Conservation (phyloP, 495 filamentous ascomycete genomes). For the Terfezia boudieri region DNA sequence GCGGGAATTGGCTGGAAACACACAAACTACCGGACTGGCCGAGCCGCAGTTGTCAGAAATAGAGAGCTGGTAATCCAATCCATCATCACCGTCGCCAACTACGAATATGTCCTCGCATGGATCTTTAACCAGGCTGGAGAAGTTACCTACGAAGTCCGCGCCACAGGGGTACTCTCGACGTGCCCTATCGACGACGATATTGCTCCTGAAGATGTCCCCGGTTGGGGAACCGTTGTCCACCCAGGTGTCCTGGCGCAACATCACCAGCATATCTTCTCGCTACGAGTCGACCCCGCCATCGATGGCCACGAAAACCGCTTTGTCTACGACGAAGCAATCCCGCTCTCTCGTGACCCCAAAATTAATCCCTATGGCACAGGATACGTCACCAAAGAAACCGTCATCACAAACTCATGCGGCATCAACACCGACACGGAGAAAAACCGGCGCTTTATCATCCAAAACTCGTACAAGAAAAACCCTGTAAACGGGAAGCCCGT, state of each 20-base stretch:
- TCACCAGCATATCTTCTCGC: conserved; percentile 82
- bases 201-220: conserved; percentile 11
- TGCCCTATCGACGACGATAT: conserved; percentile 51
- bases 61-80: conserved; percentile 49
- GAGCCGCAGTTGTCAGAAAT: conserved; percentile 40
- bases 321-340: conserved; percentile 46
- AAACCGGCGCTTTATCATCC: conserved; percentile 62
- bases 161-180: conserved; percentile 70
- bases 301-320: conserved; percentile 52
- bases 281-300: conserved; percentile 63
- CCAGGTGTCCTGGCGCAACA: conserved; percentile 52
- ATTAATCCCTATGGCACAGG: conserved; percentile 65
- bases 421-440: conserved; percentile 36
- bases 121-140: conserved; percentile 73
- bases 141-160: conserved; percentile 55
- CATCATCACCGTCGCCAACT: conserved; percentile 41
- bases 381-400: conserved; percentile 42
- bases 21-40: conserved; percentile 53
- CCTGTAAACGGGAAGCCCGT: conserved; percentile 54
- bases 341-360: conserved; percentile 27
- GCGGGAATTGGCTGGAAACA: conserved; percentile 61
- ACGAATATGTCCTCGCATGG: conserved; percentile 57
- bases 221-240: conserved; percentile 66
- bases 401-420: conserved; percentile 36
- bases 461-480: conserved; percentile 43